Evolutionary conservation across 23 red algal species (phyloP), one percentile per base, ranked within the genome.

Genomic region (Chondrus crispus): DNA sequence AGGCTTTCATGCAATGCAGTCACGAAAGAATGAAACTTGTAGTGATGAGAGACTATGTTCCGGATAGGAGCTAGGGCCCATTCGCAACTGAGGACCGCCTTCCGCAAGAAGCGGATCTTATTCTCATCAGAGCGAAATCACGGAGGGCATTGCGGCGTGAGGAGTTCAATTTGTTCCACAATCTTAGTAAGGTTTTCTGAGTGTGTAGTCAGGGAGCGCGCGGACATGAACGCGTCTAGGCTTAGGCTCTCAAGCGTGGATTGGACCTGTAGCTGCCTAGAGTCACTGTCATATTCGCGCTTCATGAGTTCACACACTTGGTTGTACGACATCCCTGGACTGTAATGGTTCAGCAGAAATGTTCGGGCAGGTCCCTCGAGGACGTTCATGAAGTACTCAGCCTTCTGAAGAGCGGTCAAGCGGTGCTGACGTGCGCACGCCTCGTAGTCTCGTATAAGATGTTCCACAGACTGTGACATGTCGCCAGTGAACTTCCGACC

Each of bases 51-150:
- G 16, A 62, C 54, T 28, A 79, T 90, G 45, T 40, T 80, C 1
- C 68, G 36, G 16, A 90, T 91, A 4, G 51, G 55, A 13, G 53
- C 18, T 37, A 50, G 68, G 8, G 88, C 72, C 88, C 88, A 91
- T 0, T 3, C 4, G 68, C 13, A 77, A 26, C 57, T 10, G 5
- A 52, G 24, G 45, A 62, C 78, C 32, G 1, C 78, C 1, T 62
- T 83, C 46, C 51, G 1, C 52, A 83, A 47, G 24, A 54, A 83
- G 33, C 45, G 12, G 46, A 83, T 83, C 46, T 83, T 83, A 45
- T 83, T n/a, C n/a, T 1, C 14, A 38, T 83, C 1, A 24, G 10
- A 26, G n/a, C 78, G 28, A 0, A 83, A 2, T 0, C 1, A n/a
- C 46, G 46, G 78, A 39, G 1, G 52, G 46, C 45, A 54, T 11